A percentile compares a stretch with the other conserved stretches of the same genome.
These are phyloP conservation scores for Psidium friedrichsthalianum DNA, from an alignment of 345 rosid genomes.

Conservation along the genomic window DNA sequence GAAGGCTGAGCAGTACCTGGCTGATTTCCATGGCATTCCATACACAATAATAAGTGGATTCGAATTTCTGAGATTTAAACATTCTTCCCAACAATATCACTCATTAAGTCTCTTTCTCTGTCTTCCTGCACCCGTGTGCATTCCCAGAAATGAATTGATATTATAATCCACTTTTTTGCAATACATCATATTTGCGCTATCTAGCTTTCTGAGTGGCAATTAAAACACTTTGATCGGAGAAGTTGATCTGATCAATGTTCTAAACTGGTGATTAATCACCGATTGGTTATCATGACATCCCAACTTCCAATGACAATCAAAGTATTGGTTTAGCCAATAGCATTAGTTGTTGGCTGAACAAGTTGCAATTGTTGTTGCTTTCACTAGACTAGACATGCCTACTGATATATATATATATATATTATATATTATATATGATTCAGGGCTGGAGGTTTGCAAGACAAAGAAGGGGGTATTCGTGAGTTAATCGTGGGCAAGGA, in stretches of 20 bases:
- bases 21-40: conserved; percentile 81
- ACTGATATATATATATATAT: conserved; percentile 2
- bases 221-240: neutral
- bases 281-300: neutral
- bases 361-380: neutral
- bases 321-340: neutral
- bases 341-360: neutral
- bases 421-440: too few species aligned
- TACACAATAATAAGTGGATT: conserved; percentile 78
- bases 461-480: conserved; percentile 75
- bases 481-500: conserved; percentile 80
- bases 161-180: neutral
- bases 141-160: neutral
- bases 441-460: conserved; percentile 97
- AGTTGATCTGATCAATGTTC: neutral
- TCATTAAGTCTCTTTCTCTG: neutral
- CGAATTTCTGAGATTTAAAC: neutral
- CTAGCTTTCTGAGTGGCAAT: neutral
- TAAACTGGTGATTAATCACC: neutral
- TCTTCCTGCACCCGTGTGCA: neutral
- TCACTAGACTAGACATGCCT: neutral
- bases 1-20: conserved; percentile 98
- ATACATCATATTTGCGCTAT: neutral
- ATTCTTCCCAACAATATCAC: neutral
- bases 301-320: neutral